Evolutionary conservation across 208 protist genomes (phyloP).

Genomic region (Angomonas ambiguus): DNA sequence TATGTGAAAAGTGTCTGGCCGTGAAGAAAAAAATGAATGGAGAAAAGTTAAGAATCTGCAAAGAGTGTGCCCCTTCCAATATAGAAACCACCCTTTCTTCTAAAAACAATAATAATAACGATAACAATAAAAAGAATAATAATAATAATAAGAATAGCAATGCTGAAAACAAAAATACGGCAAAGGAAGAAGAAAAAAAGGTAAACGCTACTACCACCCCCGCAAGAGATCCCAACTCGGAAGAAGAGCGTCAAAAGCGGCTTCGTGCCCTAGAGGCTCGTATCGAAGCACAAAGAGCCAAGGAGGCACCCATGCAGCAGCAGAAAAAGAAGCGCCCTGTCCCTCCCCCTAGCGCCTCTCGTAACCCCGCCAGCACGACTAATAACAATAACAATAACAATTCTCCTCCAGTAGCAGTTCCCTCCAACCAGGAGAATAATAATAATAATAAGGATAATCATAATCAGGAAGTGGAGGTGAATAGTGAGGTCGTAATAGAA

Average conservation of each 20-base stretch:
- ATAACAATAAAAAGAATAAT: neutral
- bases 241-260: slow-evolving; percentile 34
- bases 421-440: neutral
- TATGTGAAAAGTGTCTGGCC: slow-evolving; percentile 66
- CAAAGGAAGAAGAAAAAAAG: too few species aligned
- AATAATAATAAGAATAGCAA: neutral
- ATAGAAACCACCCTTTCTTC: too few species aligned
- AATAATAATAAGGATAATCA: neutral
- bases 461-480: neutral
- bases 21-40: neutral
- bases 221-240: slow-evolving; percentile 25
- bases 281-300: slow-evolving; percentile 25
- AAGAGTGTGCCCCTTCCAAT: neutral
- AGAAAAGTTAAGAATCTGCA: neutral
- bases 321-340: neutral
- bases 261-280: slow-evolving; percentile 36
- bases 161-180: neutral
- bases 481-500: neutral
- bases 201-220: neutral
- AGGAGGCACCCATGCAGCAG: slow-evolving; percentile 9
- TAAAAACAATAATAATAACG: too few species aligned
- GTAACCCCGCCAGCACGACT: too few species aligned
- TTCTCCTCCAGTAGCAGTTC: too few species aligned
- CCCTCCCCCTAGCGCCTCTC: neutral
- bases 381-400: too few species aligned